Evolutionary conservation across 441 rosid species (phyloP), one percentile per base, ranked within the genome.

Genomic region (Gossypium gossypioides): DNA sequence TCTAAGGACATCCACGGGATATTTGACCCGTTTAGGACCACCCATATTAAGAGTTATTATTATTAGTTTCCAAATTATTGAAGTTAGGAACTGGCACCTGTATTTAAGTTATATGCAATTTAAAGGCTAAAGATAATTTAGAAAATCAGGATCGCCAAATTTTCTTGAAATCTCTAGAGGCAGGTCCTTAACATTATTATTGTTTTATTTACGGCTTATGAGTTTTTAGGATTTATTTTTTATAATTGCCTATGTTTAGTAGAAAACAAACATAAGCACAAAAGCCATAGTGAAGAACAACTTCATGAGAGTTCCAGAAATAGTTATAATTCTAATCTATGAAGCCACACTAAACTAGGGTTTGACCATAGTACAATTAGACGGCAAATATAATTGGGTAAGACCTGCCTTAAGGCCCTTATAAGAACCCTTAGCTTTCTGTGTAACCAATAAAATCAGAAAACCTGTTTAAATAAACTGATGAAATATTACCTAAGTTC

Each of bases 261-360:
- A 24, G 15, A 48, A 67, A 25, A n/a, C 24, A 13, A 7, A 24
- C 55, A n/a, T 24, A 25, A 67, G 57, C 40, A n/a, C 3, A 46
- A 67, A 67, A 25, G 40, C 24, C 16, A n/a, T 46, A 25, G 40
- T 6, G 37, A 66, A 66, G 56, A 66, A 48, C 56, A 66, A 46
- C 21, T 3, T 44, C 13, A 24, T 46, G 13, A 22, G 19, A 65
- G 13, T 46, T 22, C 37, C 37, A 65, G 40, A 54, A 66, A 46
- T 3, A 42, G 22, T 4, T 40, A 63, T 10, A 2, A 62, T 19
- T 7, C 54, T 19, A 64, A 10, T 64, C 7, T 24, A 3, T 46
- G 57, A 67, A 67, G 22, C 40, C 57, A 66, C 6, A 27, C n/a
- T 67, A 46, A 67, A 55, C 56, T 48, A 67, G 57, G 42, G 6